Percentiles rank a stretch among this genome's conserved stretches.
These are phyloP conservation scores for Penicillium sp. DNA, from an alignment of 2,329 filamentous ascomycete genomes.

Conservation along the genomic window DNA sequence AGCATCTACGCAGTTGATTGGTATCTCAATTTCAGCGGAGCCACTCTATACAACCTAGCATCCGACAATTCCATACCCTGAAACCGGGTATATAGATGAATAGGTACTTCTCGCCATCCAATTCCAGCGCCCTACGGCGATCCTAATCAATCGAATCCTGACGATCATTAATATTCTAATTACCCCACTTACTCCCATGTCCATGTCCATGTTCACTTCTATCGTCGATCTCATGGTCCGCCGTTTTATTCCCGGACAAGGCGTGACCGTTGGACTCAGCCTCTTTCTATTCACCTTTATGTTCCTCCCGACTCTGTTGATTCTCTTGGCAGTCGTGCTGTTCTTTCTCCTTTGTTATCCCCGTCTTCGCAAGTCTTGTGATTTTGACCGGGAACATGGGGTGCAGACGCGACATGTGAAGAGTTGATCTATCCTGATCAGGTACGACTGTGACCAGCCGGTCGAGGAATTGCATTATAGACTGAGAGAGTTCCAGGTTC, in stretches of 20 bases:
- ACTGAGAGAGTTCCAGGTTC: too few relatives aligned
- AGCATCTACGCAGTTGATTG: too few relatives aligned
- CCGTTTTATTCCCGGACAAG: slow-evolving; percentile 24
- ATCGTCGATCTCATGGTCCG: slow-evolving; percentile 27
- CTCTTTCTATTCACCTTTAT: slow-evolving; percentile 32
- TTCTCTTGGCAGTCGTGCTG: slow-evolving; percentile 28
- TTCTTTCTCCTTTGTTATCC: slow-evolving; percentile 32
- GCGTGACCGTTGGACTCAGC: slow-evolving; percentile 28
- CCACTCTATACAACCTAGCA: too few relatives aligned
- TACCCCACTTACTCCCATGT: background rate
- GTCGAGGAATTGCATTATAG: too few relatives aligned
- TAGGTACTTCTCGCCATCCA: too few relatives aligned
- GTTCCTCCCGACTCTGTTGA: slow-evolving; percentile 32
- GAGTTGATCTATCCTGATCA: background rate
- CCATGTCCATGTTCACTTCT: slow-evolving; percentile 14
- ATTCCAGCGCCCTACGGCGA: too few relatives aligned
- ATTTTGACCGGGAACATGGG: slow-evolving; percentile 5
- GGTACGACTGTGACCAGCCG: background rate
- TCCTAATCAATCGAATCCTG: too few relatives aligned
- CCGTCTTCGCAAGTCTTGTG: slow-evolving; percentile 18
- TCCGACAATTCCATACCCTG: too few relatives aligned
- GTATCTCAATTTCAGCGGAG: too few relatives aligned
- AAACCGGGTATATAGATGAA: too few relatives aligned
- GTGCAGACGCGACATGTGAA: slow-evolving; percentile 1
- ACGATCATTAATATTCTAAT: too few relatives aligned